Base-by-base conservation (phyloP, 345 rosid species). In the Murraya koenigii region DNA sequence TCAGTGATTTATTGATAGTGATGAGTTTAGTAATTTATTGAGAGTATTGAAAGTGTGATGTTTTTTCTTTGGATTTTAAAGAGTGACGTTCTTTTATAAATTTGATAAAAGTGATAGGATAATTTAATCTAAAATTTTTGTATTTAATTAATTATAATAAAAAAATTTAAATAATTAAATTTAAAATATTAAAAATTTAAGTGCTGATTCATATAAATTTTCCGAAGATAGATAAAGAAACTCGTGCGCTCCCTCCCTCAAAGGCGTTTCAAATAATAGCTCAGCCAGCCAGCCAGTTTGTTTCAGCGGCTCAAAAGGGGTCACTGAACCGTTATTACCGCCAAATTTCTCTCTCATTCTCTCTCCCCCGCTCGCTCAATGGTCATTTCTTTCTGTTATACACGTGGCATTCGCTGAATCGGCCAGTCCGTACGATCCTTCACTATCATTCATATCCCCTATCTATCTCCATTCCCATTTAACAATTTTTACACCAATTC, bases 301-400 rank as follows among this genome's bases (percentile, higher is more conserved):
- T 44, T 61, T 23, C 77, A 69, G 67, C 65, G 74, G 77, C 55
- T 14, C 7, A 41, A 66, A 72, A 70, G 7, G 69, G 59, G 25
- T 68, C 30, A 23, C 23, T 55, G 13, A 52, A 64, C 78, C 87
- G 78, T 82, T 23, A 7, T 61, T 55, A 75, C 63, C 79, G 82
- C 80, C 86, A 78, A 81, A 1, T 74, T 79, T 79, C 85, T 85
- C 84, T 77, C 88, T 83, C 67, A 35, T 63, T 54, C 76, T 3
- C 19, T 56, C 19, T 61, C 83, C 78, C 39, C 39, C 23, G 28
- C 69, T 66, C 5, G 67, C 71, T 64, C 7, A 44, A 44, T 3
- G 0, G 5, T 44, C 17, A 44, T 1, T 6, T 17, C 56, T 17
- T 17, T 17, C n/a, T 5, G 56, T 30, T 23, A 25, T 7, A 35